Percentiles rank a stretch among this genome's conserved stretches.
These are phyloP conservation scores for Flaveria floridana DNA, from an alignment of 140 eudicot species.

Conservation along the genomic window DNA sequence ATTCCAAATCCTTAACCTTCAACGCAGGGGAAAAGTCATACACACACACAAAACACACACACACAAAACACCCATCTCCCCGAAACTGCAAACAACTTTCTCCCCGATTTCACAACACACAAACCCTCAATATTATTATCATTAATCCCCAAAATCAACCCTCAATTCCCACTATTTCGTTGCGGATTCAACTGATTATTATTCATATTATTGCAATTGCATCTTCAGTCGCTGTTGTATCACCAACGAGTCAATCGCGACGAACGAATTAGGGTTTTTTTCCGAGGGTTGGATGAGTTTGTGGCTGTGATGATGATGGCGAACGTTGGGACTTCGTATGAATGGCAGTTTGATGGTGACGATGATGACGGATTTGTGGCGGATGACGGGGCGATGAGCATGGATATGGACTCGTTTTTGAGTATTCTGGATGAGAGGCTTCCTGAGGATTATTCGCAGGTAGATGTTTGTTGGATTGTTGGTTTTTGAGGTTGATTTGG, in stretches of 20 bases:
- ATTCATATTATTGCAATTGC: not conserved
- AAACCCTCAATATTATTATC: not conserved
- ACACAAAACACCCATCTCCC: constrained; percentile 17
- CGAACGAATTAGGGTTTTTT: constrained; percentile 26
- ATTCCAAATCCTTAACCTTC: constrained; percentile 37
- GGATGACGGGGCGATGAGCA: constrained; percentile 35
- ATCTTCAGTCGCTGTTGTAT: not conserved
- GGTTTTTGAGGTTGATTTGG: no score
- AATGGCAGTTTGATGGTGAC: constrained; percentile 24
- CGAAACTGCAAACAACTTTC: constrained; percentile 30
- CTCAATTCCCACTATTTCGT: not conserved
- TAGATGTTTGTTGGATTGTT: constrained; percentile 15
- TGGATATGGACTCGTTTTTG: constrained; percentile 36
- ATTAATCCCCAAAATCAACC: constrained; percentile 18
- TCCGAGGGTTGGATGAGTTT: constrained; percentile 30
- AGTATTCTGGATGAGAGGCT: constrained; percentile 30
- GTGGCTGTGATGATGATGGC: constrained; percentile 38
- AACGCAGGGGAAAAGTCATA: constrained; percentile 31
- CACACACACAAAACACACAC: constrained; percentile 15
- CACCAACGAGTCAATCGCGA: constrained; percentile 17
- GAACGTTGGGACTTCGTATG: constrained; percentile 27
- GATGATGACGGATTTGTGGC: constrained; percentile 24
- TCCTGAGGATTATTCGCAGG: constrained; percentile 30
- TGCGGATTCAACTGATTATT: constrained; percentile 15
- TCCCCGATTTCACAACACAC: constrained; percentile 27